A percentile compares a stretch with the other conserved stretches of the same genome.
Evolutionary conservation across 352 stramenopile species (phyloP).

Genomic region (Globisporangium iwayamae): DNA sequence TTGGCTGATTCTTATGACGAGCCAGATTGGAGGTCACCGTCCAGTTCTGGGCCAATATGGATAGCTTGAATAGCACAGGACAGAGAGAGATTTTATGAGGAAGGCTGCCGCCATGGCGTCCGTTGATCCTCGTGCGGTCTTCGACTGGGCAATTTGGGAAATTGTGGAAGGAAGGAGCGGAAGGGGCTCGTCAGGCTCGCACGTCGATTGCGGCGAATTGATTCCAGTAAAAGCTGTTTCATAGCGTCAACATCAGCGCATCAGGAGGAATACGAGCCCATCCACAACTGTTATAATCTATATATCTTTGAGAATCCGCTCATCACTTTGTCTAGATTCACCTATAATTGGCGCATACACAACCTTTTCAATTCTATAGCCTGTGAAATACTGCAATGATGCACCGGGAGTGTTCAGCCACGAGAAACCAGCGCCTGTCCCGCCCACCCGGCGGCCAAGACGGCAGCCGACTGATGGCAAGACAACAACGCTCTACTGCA

Average conservation of each 20-base stretch:
- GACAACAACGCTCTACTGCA: background rate
- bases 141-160: too few species aligned
- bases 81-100: too few species aligned
- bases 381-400: background rate
- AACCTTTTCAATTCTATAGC: background rate
- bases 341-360: too few species aligned
- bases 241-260: background rate
- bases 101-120: too few species aligned
- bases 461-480: too few species aligned
- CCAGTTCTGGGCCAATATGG: too few species aligned
- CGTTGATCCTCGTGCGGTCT: too few species aligned
- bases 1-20: too few species aligned
- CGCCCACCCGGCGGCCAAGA: too few species aligned
- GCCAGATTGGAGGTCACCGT: too few species aligned
- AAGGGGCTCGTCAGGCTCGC: background rate
- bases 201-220: background rate
- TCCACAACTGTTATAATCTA: background rate
- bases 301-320: background rate
- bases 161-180: background rate
- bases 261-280: background rate
- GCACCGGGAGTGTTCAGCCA: background rate
- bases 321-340: background rate
- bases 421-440: background rate
- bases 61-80: too few species aligned
- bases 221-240: conserved; percentile 4